Base-by-base conservation (phyloP, 2,329 filamentous ascomycete species). In the Ceratocystis ficicola region DNA sequence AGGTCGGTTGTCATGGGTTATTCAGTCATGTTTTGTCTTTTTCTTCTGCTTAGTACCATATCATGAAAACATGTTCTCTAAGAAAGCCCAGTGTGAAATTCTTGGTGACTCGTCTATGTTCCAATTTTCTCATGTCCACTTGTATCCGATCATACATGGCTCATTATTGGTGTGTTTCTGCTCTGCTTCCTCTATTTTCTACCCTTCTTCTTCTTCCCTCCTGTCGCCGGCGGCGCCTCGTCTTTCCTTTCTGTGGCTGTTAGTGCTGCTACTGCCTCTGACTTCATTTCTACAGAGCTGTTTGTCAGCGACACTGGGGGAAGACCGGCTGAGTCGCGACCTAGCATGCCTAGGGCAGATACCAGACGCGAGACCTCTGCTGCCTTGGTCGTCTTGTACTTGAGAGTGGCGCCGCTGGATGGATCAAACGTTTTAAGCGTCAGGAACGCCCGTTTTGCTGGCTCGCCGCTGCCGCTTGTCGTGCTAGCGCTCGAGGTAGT, bases 361-460 rank as follows among this genome's bases (percentile, higher is more conserved):
- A 99, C 83, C 71, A 99, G 77, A 32, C 94, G 81, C 28, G 88
- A 87, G 8, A 99, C 91, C 77, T 97, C 93, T 22, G 90, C 89
- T 22, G 88, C 90, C 76, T 96, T 95, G 73, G 87, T 87, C 44
- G 94, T 99, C 73, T 84, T 83, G 80, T 96, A 97, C 77, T 96
- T 95, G 69, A 99, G 81, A 68, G 87, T 87, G 67, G 87, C 86
- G 72, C 94, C 94, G 65, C 86, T 88, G 52, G 78, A 79, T 0
- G 94, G 88, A 74, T 96, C 90, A 77, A 86, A 97, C 3, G 94
- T 94, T 78, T 95, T 97, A 68, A 99, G 78, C 3, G 86, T 87
- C 63, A 99, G 86, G 65, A 81, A 83, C 69, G 87, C 91, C 69
- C 82, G 81, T 65, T 81, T 80, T 3, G 76, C 66, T 60, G 74